Evolutionary conservation across 192 early-diverging fungal species (phyloP), one percentile per base, ranked within the genome.

Genomic region (Chytriomyces hyalinus): DNA sequence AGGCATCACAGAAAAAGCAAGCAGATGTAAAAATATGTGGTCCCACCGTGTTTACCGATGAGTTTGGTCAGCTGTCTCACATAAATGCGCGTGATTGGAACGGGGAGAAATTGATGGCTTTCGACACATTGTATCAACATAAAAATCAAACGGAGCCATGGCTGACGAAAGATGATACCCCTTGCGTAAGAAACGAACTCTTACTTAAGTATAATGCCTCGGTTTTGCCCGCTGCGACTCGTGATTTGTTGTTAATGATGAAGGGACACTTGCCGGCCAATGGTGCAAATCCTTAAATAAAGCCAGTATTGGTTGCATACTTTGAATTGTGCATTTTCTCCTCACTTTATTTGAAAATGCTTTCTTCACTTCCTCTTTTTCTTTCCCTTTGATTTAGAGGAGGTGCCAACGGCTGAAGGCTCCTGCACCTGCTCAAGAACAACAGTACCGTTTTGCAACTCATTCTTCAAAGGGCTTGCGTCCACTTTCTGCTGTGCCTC

Each of bases 401-500:
- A 28, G 36, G 64, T 22, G 22, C n/a, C 17, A 22, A 26, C 53
- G 11, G 62, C 44, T 45, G 13, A 11, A 67, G 46, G 28, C 15
- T 17, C 45, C 15, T 26, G 66, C 22, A 4, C 3, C 24, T 49
- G 15, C 49, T 78, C 76, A 53, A 78, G 36, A 7, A 80, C 73
- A 7, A 80, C 57, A 13, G 53, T 69, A 1, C 73, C 79, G 26
- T 70, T 67, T 50, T 68, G 72, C 57, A 80, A 53, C 64, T 80
- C 79, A 44, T 74, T 60, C 36, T 66, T 73, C 65, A 81, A 9
- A 51, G 76, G 75, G 28, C 73, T 70, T 63, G 50, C 77, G 60
- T 75, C 62, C 75, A 91, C 85, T 15, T 91, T 68, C 44, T 93
- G 81, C 70, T 92, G 90, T 15, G 92, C 91, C 22, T 94, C 90